phyloP scores from a whole-genome alignment of 768 basidiomycete genomes.

The Leccinum incarnatum region DNA sequence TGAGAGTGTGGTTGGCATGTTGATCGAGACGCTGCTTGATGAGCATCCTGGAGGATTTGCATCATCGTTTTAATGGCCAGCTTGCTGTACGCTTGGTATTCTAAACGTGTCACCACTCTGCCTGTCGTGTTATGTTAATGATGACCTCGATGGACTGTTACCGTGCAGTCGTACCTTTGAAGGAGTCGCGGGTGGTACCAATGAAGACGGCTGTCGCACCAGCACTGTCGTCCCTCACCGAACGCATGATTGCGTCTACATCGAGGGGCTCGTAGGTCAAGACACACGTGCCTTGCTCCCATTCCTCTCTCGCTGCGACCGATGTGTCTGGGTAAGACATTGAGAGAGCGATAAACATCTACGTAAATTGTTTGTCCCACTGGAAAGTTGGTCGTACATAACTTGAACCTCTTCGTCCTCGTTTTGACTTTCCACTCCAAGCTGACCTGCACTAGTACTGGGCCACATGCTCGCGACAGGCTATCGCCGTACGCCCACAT shows the following conservation, averaged over 20 bases:
- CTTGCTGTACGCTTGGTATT: conserved; percentile 82
- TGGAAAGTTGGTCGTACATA: neutral
- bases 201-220: conserved; percentile 78
- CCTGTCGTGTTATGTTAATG: conserved; percentile 39
- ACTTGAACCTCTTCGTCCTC: neutral
- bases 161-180: conserved; percentile 54
- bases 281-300: conserved; percentile 36
- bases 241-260: conserved; percentile 52
- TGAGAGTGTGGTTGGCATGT: conserved; percentile 34
- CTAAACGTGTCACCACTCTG: conserved; percentile 65
- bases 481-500: neutral
- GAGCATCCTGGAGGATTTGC: conserved; percentile 51
- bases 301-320: conserved; percentile 23
- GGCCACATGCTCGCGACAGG: conserved; percentile 17
- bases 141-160: neutral
- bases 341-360: neutral
- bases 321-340: conserved; percentile 30
- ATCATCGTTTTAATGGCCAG: conserved; percentile 77
- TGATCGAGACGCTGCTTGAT: conserved; percentile 41
- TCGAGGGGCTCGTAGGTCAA: conserved; percentile 63
- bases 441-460: neutral
- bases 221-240: conserved; percentile 59
- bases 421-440: neutral
- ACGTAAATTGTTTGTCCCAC: neutral
- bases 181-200: conserved; percentile 83